phyloP scores from a whole-genome alignment of 768 basidiomycete genomes.

The Mycena amicta region DNA sequence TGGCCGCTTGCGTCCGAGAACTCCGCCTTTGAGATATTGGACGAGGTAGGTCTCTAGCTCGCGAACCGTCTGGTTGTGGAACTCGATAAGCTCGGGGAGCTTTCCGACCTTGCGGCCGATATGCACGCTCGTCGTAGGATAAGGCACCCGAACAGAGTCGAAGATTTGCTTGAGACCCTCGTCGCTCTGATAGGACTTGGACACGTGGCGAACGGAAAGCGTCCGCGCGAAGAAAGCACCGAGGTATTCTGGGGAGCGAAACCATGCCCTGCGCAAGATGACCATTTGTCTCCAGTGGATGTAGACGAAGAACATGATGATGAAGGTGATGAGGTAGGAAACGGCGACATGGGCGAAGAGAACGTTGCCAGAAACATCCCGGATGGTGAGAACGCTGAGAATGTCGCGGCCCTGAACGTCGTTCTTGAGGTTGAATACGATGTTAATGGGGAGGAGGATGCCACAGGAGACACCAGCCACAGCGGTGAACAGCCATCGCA shows the following conservation, averaged over 20 bases:
- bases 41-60: conserved; percentile 90
- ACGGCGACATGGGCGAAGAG: conserved; percentile 85
- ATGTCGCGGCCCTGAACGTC: conserved; percentile 50
- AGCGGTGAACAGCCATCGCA: conserved; percentile 71
- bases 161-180: conserved; percentile 81
- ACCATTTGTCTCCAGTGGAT: conserved; percentile 80
- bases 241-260: conserved; percentile 85
- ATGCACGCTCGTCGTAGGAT: conserved; percentile 90
- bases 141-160: conserved; percentile 74
- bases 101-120: conserved; percentile 85
- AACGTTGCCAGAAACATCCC: conserved; percentile 69
- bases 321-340: conserved; percentile 77
- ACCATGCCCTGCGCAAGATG: conserved; percentile 80
- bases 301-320: conserved; percentile 74
- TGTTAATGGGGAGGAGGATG: conserved; percentile 85
- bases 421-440: conserved; percentile 77
- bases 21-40: conserved; percentile 81
- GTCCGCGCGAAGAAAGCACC: conserved; percentile 94
- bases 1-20: conserved; percentile 76
- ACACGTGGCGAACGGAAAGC: conserved; percentile 77
- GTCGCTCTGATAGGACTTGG: conserved; percentile 81
- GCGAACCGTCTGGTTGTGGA: conserved; percentile 91
- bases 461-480: conserved; percentile 70
- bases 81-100: conserved; percentile 88
- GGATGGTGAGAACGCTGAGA: conserved; percentile 84